Conservation (phyloP, 2,329 filamentous ascomycete species). For the Falciphora oryzae region DNA sequence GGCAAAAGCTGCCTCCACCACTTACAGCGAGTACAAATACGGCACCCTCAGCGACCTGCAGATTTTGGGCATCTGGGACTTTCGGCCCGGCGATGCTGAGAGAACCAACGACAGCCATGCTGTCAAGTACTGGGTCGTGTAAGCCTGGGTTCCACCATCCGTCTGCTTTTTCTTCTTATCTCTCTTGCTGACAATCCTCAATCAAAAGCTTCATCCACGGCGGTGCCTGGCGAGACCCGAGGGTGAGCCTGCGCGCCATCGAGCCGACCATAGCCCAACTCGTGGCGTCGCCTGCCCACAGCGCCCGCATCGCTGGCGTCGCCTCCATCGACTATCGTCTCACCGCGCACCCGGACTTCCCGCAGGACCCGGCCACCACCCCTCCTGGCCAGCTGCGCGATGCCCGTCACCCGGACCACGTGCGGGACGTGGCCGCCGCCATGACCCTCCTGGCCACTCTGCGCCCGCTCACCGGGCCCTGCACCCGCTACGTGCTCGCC, state of each 20-base stretch:
- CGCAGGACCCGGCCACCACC: slow-evolving; percentile 35
- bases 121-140: slow-evolving; percentile 32
- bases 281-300: slow-evolving; percentile 10
- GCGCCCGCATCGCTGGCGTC: slow-evolving; percentile 48
- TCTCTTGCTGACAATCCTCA: neutral
- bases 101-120: slow-evolving; percentile 13
- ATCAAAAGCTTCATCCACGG: slow-evolving; percentile 47
- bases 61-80: slow-evolving; percentile 40
- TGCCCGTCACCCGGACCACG: slow-evolving; percentile 54
- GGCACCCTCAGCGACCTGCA: slow-evolving; percentile 35
- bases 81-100: slow-evolving; percentile 11
- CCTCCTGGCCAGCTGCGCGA: slow-evolving; percentile 29
- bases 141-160: slow-evolving; percentile 13
- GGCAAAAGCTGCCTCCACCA: neutral
- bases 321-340: slow-evolving; percentile 62
- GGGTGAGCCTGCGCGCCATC: slow-evolving; percentile 40
- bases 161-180: neutral
- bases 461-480: slow-evolving; percentile 11
- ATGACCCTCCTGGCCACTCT: slow-evolving; percentile 44
- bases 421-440: slow-evolving; percentile 49
- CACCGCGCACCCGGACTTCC: slow-evolving; percentile 43
- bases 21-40: slow-evolving; percentile 30
- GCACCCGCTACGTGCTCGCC: slow-evolving; percentile 43
- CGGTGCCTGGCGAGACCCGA: slow-evolving; percentile 58
- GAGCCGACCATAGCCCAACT: slow-evolving; percentile 25